These are phyloP conservation scores for Dictyostelium firmibasis DNA, from an alignment of 78 protist genomes.

Conservation along the genomic window DNA sequence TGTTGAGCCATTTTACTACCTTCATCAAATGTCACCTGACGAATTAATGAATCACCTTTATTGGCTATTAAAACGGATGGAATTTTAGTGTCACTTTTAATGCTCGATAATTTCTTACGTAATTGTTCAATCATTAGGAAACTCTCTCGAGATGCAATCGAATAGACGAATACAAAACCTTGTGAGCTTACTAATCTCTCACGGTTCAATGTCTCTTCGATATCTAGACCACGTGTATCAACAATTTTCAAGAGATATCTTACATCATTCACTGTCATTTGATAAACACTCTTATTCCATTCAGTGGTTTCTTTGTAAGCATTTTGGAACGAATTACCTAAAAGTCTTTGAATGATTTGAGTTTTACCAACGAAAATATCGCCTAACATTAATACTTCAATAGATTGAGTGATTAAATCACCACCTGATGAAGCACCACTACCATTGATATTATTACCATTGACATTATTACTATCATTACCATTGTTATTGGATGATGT, in stretches of 20 bases:
- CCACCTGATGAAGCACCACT: neutral
- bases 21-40: slow-evolving; percentile 57
- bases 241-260: slow-evolving; percentile 25
- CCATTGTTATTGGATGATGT: too few species aligned
- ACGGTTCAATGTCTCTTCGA: slow-evolving; percentile 24
- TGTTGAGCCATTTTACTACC: slow-evolving; percentile 53
- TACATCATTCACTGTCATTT: slow-evolving; percentile 16
- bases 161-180: slow-evolving; percentile 47
- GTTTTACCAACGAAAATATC: slow-evolving; percentile 65
- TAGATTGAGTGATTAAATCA: neutral
- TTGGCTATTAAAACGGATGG: slow-evolving; percentile 45
- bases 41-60: slow-evolving; percentile 30
- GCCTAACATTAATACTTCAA: slow-evolving; percentile 50
- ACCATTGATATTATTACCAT: neutral
- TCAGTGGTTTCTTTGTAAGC: slow-evolving; percentile 49
- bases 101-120: neutral
- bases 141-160: slow-evolving; percentile 1
- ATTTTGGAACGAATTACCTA: neutral
- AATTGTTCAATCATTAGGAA: slow-evolving; percentile 20
- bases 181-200: neutral
- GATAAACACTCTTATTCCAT: slow-evolving; percentile 34
- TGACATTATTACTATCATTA: neutral
- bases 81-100: slow-evolving; percentile 1
- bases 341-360: slow-evolving; percentile 34
- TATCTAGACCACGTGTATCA: slow-evolving; percentile 40